Evolutionary conservation across 306 rosid species (phyloP).

Genomic region (Glycine latifolia): DNA sequence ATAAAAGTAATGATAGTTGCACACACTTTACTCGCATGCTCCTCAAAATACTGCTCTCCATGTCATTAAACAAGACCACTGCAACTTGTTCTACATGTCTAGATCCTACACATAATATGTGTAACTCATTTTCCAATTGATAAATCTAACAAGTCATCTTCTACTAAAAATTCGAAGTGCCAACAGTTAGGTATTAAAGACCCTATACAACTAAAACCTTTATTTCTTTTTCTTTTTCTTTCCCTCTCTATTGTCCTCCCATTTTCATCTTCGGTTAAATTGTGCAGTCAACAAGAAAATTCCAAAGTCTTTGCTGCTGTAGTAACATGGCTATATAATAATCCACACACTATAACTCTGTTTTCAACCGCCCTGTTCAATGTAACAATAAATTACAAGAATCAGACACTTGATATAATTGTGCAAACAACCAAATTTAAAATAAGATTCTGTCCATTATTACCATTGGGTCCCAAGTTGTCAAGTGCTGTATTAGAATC

Average conservation of each 20-base stretch:
- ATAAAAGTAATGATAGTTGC: constrained; percentile 47
- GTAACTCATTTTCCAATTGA: constrained; percentile 52
- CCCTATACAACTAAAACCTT: constrained; percentile 74
- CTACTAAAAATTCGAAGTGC: constrained; percentile 89
- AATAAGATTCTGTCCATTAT: constrained; percentile 29
- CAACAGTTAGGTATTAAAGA: constrained; percentile 70
- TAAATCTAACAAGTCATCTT: constrained; percentile 71
- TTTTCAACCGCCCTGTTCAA: constrained; percentile 78
- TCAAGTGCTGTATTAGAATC: constrained; percentile 71
- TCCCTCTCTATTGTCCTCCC: constrained; percentile 30
- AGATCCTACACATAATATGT: constrained; percentile 43
- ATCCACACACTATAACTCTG: constrained; percentile 60
- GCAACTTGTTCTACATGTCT: constrained; percentile 48
- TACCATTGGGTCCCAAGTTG: constrained; percentile 85
- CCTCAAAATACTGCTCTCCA: constrained; percentile 46
- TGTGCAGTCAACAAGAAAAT: constrained; percentile 59
- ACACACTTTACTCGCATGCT: constrained; percentile 46
- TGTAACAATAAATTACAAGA: constrained; percentile 42
- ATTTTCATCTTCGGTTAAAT: constrained; percentile 57
- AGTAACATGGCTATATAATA: constrained; percentile 39
- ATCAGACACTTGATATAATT: not conserved
- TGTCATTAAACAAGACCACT: constrained; percentile 35
- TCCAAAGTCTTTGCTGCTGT: constrained; percentile 46
- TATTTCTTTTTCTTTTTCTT: constrained; percentile 16
- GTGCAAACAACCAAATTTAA: constrained; percentile 6